A percentile compares a stretch with the other conserved stretches of the same genome.
Evolutionary conservation across 768 basidiomycete genomes (phyloP).

Genomic region (Mycena haematopus): DNA sequence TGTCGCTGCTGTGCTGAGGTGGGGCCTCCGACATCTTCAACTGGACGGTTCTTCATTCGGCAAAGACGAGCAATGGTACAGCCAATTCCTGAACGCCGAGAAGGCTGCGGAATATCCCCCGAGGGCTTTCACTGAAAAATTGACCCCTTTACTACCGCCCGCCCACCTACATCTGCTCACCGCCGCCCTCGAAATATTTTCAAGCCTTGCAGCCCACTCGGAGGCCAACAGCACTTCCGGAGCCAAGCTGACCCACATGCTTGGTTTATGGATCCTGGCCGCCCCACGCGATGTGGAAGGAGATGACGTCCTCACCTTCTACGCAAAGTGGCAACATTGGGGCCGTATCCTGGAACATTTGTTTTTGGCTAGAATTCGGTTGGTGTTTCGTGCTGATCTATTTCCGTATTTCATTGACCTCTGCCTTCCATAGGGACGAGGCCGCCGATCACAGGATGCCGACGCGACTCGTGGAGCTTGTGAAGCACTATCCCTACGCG

Average conservation of each 20-base stretch:
- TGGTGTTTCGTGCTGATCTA: slow-evolving; percentile 25
- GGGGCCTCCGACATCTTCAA: slow-evolving; percentile 78
- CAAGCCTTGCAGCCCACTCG: slow-evolving; percentile 72
- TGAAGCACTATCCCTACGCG: slow-evolving; percentile 71
- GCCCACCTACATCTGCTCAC: slow-evolving; percentile 65
- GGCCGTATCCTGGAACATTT: slow-evolving; percentile 80
- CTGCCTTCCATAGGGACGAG: slow-evolving; percentile 57
- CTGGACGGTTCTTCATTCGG: slow-evolving; percentile 68
- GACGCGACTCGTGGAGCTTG: slow-evolving; percentile 71
- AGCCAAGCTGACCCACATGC: slow-evolving; percentile 75
- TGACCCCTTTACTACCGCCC: slow-evolving; percentile 65
- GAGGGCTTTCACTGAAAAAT: slow-evolving; percentile 64
- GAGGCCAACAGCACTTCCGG: slow-evolving; percentile 79
- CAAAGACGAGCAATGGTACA: slow-evolving; percentile 72
- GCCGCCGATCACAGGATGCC: slow-evolving; percentile 63
- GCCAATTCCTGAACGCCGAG: slow-evolving; percentile 65
- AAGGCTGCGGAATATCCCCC: slow-evolving; percentile 63
- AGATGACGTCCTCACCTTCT: slow-evolving; percentile 72
- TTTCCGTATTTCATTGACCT: slow-evolving; percentile 5
- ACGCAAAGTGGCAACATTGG: slow-evolving; percentile 74
- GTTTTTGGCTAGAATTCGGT: slow-evolving; percentile 78
- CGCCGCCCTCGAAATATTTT: slow-evolving; percentile 65
- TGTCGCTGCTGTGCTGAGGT: slow-evolving; percentile 79
- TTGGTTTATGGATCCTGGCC: slow-evolving; percentile 76
- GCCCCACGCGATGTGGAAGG: slow-evolving; percentile 51